Evolutionary conservation across 805 yeast species (phyloP).

Genomic region (Soucietia sequanensis): DNA sequence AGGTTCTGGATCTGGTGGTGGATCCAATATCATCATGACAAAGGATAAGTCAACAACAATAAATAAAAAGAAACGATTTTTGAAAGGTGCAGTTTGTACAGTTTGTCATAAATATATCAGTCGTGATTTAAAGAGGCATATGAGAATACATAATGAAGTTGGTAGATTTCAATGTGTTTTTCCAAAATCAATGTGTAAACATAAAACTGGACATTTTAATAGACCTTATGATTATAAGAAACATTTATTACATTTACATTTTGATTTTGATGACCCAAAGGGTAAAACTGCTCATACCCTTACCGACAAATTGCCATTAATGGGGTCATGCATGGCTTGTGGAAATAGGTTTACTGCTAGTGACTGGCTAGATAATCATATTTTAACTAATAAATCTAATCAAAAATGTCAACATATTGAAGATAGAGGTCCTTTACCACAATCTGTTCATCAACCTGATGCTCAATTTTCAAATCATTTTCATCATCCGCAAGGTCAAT

Average conservation of each 20-base stretch:
- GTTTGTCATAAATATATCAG: conserved; percentile 41
- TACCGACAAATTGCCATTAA: conserved; percentile 39
- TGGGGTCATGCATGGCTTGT: conserved; percentile 45
- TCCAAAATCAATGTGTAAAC: conserved; percentile 39
- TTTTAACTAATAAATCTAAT: conserved; percentile 30
- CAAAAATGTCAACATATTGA: conserved; percentile 22
- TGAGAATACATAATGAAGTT: conserved; percentile 42
- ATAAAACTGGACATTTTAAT: conserved; percentile 42
- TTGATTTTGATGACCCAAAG: conserved; percentile 39
- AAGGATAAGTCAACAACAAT: conserved; percentile 3
- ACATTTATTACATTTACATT: conserved; percentile 42
- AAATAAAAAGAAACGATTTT: conserved; percentile 23
- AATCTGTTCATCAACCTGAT: too few species aligned
- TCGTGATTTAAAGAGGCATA: conserved; percentile 41
- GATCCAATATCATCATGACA: neutral
- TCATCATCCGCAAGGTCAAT: too few species aligned
- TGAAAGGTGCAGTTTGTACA: conserved; percentile 38
- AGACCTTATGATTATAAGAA: conserved; percentile 47
- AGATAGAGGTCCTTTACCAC: too few species aligned
- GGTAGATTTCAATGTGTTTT: conserved; percentile 45
- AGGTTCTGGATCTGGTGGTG: conserved; percentile 7
- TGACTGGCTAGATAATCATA: conserved; percentile 58
- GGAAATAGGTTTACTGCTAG: conserved; percentile 47
- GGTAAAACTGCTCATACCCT: conserved; percentile 39
- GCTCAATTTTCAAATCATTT: too few species aligned